Evolutionary conservation across 208 protist species (phyloP).

Genomic region (Acanthamoeba culbertsoni): DNA sequence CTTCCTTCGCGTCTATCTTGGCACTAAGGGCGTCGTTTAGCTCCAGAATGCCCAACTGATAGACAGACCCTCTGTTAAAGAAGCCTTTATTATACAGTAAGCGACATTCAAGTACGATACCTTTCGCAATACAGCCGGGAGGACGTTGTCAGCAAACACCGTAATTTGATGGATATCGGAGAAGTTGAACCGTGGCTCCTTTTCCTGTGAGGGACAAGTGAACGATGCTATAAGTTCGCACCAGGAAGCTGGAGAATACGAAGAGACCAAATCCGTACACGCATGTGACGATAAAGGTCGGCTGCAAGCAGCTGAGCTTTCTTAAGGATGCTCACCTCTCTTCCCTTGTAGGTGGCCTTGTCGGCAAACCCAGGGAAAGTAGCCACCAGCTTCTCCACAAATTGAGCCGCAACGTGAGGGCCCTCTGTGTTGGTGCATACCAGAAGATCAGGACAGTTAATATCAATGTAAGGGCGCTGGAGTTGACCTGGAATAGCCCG

Average conservation of each 20-base stretch:
- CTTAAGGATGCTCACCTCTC: constrained; percentile 54
- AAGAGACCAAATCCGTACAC: background rate
- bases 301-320: constrained; percentile 69
- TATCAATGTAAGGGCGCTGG: background rate
- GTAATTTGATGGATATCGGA: constrained; percentile 56
- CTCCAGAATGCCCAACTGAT: constrained; percentile 48
- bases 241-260: background rate
- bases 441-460: background rate
- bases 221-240: background rate
- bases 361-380: constrained; percentile 67
- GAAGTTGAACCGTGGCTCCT: constrained; percentile 63
- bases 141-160: constrained; percentile 69
- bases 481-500: background rate
- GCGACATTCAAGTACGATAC: background rate
- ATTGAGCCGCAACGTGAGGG: background rate
- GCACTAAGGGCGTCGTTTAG: background rate
- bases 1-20: background rate
- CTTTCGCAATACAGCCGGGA: constrained; percentile 69
- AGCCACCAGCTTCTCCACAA: constrained; percentile 35
- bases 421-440: background rate
- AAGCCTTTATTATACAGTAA: background rate
- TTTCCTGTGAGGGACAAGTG: background rate
- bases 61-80: background rate
- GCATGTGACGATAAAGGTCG: constrained; percentile 58
- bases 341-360: background rate